Evolutionary conservation across 2,329 filamentous ascomycete genomes (phyloP).

Genomic region (Fusarium sp.): DNA sequence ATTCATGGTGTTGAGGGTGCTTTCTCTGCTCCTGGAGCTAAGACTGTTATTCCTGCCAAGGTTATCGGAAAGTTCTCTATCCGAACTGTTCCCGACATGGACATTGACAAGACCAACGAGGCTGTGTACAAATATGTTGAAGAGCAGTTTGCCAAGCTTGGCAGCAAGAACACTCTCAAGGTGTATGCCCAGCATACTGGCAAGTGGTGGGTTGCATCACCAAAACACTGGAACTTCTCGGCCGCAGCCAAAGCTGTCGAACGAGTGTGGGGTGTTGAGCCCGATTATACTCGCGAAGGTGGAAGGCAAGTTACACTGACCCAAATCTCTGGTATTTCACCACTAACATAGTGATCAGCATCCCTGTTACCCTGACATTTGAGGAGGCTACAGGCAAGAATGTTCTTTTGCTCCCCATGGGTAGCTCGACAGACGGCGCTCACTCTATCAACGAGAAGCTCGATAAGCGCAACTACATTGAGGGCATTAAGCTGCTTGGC

Average conservation of each 20-base stretch:
- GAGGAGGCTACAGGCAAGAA: constrained; percentile 99
- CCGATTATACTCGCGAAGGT: constrained; percentile 95
- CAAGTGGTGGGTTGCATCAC: constrained; percentile 98
- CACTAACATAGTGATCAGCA: constrained; percentile 62
- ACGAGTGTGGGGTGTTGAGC: constrained; percentile 91
- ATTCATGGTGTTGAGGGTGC: constrained; percentile 95
- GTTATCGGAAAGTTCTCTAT: constrained; percentile 99
- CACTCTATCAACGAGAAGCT: constrained; percentile 99
- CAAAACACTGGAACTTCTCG: constrained; percentile 98
- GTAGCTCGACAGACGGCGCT: constrained; percentile 93
- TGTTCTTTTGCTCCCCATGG: constrained; percentile 94
- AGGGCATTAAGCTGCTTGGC: constrained; percentile 94
- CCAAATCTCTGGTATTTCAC: not conserved
- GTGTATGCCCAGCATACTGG: constrained; percentile 86
- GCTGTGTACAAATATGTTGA: constrained; percentile 86
- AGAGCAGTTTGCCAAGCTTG: constrained; percentile 84
- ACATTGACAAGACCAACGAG: constrained; percentile 87
- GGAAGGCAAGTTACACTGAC: constrained; percentile 70
- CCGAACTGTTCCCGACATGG: constrained; percentile 97
- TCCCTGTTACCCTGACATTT: constrained; percentile 95
- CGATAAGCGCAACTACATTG: constrained; percentile 96
- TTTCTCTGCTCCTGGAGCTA: constrained; percentile 91
- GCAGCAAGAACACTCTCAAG: constrained; percentile 90
- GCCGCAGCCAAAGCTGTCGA: constrained; percentile 96
- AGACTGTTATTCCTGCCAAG: constrained; percentile 98